These are phyloP conservation scores for Sphagnum contortum DNA, from an alignment of 225 moss, liverwort and hornwort species.

Conservation along the genomic window DNA sequence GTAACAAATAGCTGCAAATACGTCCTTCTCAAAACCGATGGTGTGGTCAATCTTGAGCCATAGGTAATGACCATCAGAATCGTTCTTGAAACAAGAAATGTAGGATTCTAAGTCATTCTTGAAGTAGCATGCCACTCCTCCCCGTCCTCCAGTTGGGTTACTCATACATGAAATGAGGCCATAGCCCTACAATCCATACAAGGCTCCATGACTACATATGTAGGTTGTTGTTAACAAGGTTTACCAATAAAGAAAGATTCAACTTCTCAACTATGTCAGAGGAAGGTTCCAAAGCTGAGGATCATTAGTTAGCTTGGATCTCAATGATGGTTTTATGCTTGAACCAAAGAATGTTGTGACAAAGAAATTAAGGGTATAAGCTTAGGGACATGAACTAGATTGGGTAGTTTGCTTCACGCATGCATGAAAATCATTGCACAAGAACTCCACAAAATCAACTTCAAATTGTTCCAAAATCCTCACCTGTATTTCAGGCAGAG, in stretches of 20 bases:
- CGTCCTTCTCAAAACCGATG: conserved; percentile 25
- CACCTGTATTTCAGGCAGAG: conserved; percentile 39
- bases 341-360: not conserved
- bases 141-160: conserved; percentile 21
- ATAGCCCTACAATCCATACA: conserved; percentile 13
- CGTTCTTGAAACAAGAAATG: conserved; percentile 21
- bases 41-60: conserved; percentile 32
- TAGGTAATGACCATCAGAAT: conserved; percentile 31
- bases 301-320: not conserved
- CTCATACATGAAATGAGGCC: conserved; percentile 32
- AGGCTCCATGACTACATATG: no score
- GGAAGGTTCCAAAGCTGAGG: not conserved
- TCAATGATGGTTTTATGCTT: not conserved
- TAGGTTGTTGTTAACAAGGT: no score
- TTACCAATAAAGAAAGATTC: no score
- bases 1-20: conserved; percentile 41
- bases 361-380: no score
- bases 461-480: no score
- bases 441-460: no score
- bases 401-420: no score
- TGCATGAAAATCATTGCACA: no score
- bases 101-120: conserved; percentile 13
- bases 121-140: conserved; percentile 43
- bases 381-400: no score
- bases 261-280: no score